Base-by-base conservation (phyloP, 805 yeast genomes). In the Komagataella ulmi region DNA sequence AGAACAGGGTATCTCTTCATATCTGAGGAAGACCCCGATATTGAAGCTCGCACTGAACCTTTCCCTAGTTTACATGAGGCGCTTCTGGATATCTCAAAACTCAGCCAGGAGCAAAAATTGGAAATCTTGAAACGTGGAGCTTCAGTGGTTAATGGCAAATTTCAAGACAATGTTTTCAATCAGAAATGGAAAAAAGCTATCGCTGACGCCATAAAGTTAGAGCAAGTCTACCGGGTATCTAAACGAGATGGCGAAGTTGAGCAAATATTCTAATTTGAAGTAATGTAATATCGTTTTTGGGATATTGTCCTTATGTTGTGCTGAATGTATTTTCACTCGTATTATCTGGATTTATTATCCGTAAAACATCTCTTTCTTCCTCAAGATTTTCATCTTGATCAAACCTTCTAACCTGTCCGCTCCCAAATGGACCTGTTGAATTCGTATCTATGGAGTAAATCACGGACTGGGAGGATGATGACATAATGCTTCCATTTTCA, bases 1-100 rank as follows among this genome's bases (percentile, higher is more conserved):
- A 78, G 76, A 51, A 72, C 84, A 0, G 96, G 96, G 0, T 83
- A 83, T 61, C 82, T 86, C 64, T 89, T 88, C 70, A 78, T 74
- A 54, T 74, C 81, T 53, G 64, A 64, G 7, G 62, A 61, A 6
- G 95, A 87, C 60, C 89, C 91, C 1, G 95, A 84, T 61, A 80
- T 59, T 58, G 54, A 52, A 24, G 49, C 55, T 40, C 53, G 54
- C 36, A 51, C 52, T 43, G 56, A 52, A 17, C 58, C 57, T n/a
- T 76, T 66, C 61, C 76, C 79, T 2, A 58, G 69, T 1, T 69
- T 88, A 49, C 58, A 69, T n/a, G 72, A 71, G 12, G 68, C 77
- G 5, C 71, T 88, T 21, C 52, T 58, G 2, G 58, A 66, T 48
- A 73, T 53, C 7, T 53, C 49, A 44, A 24, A 50, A 7, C 48